These are phyloP conservation scores for Lactarius psammicola DNA, from an alignment of 768 basidiomycete species.

Conservation along the genomic window DNA sequence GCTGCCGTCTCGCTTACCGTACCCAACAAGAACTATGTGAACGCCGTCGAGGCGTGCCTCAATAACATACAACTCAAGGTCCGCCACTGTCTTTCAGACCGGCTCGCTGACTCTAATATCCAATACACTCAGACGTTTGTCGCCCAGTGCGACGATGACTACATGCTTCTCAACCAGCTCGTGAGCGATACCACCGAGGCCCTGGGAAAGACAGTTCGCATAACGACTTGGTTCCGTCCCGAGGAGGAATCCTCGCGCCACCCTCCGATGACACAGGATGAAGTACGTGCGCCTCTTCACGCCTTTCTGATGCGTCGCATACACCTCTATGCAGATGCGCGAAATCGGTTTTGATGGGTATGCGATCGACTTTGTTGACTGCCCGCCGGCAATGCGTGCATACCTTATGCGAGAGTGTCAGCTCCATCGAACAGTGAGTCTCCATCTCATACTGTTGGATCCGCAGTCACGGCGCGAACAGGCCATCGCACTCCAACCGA, in stretches of 20 bases:
- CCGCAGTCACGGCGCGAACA: slow-evolving; percentile 32
- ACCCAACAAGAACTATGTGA: slow-evolving; percentile 57
- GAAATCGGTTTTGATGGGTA: slow-evolving; percentile 74
- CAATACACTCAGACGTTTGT: slow-evolving; percentile 67
- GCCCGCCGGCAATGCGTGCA: slow-evolving; percentile 68
- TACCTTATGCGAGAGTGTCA: slow-evolving; percentile 63
- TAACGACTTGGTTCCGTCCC: slow-evolving; percentile 69
- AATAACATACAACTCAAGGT: slow-evolving; percentile 62
- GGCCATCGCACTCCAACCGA: slow-evolving; percentile 59
- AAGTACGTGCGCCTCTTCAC: slow-evolving; percentile 42
- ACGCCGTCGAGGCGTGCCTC: slow-evolving; percentile 76
- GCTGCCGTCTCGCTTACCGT: slow-evolving; percentile 71
- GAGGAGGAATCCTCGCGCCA: slow-evolving; percentile 37
- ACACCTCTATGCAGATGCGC: slow-evolving; percentile 46
- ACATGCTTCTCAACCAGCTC: slow-evolving; percentile 60
- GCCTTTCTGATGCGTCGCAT: slow-evolving; percentile 3
- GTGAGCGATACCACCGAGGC: slow-evolving; percentile 62
- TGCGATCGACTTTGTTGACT: slow-evolving; percentile 77
- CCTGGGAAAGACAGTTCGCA: slow-evolving; percentile 49
- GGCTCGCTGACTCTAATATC: neutral
- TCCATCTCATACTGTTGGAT: neutral
- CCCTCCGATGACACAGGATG: slow-evolving; percentile 60
- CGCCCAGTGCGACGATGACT: slow-evolving; percentile 79
- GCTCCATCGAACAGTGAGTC: slow-evolving; percentile 71
- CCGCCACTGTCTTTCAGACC: neutral